Conservation (phyloP, 805 yeast genomes). For the Metschnikowia rubicola region DNA sequence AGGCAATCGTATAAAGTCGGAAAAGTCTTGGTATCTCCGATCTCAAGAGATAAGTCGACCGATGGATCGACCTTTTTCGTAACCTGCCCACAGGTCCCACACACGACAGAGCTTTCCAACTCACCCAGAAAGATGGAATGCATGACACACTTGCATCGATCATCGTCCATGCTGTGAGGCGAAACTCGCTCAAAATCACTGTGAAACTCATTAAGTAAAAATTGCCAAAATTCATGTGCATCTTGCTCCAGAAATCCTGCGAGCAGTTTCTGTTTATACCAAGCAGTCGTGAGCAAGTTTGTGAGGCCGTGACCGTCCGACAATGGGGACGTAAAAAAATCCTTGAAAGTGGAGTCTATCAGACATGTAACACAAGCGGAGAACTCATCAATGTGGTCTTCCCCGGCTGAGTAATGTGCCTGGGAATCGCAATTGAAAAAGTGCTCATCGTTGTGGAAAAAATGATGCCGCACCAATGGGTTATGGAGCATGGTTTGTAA, state of each 20-base stretch:
- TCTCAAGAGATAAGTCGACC: constrained; percentile 83
- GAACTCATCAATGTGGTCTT: constrained; percentile 24
- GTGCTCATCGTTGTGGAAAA: constrained; percentile 68
- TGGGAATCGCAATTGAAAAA: constrained; percentile 46
- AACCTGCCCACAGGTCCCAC: constrained; percentile 61
- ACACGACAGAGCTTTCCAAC: constrained; percentile 72
- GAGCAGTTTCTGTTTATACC: constrained; percentile 78
- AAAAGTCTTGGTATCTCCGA: constrained; percentile 32
- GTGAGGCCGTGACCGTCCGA: constrained; percentile 79
- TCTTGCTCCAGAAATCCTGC: constrained; percentile 98
- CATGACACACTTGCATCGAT: constrained; percentile 69
- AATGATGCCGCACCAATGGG: constrained; percentile 77
- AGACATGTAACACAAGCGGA: constrained; percentile 78
- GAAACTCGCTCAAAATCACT: constrained; percentile 33
- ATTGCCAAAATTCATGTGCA: constrained; percentile 97
- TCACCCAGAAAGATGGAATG: constrained; percentile 84
- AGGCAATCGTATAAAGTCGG: constrained; percentile 59
- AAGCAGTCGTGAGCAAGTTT: constrained; percentile 74
- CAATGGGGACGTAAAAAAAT: constrained; percentile 62
- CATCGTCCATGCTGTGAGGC: neutral
- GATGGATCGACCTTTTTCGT: constrained; percentile 83
- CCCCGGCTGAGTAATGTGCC: constrained; percentile 18
- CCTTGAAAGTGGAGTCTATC: constrained; percentile 70
- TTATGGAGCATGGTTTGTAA: constrained; percentile 87
- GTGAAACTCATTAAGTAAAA: constrained; percentile 82